A percentile compares a stretch with the other conserved stretches of the same genome.
phyloP scores from a whole-genome alignment of 371 early-diverging fungal genomes.

The Umbelopsis sp. region DNA sequence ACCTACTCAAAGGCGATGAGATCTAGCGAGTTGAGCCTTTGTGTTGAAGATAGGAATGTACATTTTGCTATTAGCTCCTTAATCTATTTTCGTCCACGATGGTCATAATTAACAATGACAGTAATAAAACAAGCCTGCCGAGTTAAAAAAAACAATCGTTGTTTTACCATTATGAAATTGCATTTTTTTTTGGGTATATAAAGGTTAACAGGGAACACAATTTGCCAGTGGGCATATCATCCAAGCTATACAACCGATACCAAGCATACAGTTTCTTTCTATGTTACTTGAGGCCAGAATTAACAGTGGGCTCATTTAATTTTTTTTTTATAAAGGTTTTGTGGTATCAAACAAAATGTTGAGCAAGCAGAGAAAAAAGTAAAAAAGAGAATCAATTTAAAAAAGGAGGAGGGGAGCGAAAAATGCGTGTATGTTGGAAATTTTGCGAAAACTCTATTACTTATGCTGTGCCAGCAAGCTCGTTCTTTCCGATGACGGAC shows the following conservation, averaged over 20 bases:
- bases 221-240: too few species aligned
- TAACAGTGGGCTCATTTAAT: neutral
- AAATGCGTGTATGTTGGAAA: neutral
- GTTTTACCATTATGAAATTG: too few species aligned
- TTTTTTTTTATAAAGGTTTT: conserved; percentile 3
- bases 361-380: neutral
- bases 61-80: neutral
- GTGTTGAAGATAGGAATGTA: neutral
- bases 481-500: conserved; percentile 80
- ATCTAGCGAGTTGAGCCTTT: neutral
- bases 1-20: conserved; percentile 31
- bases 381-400: neutral
- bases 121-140: too few species aligned
- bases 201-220: too few species aligned
- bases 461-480: conserved; percentile 55
- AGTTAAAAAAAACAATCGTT: too few species aligned
- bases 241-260: too few species aligned
- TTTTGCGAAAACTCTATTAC: conserved; percentile 12
- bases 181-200: too few species aligned
- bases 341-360: conserved; percentile 14
- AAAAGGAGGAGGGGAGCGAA: neutral
- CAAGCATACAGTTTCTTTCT: neutral
- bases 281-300: neutral
- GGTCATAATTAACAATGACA: too few species aligned
- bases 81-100: too few species aligned